Base-by-base conservation (phyloP, 2,329 filamentous ascomycete genomes). In the Chaetoscypha palmicola region DNA sequence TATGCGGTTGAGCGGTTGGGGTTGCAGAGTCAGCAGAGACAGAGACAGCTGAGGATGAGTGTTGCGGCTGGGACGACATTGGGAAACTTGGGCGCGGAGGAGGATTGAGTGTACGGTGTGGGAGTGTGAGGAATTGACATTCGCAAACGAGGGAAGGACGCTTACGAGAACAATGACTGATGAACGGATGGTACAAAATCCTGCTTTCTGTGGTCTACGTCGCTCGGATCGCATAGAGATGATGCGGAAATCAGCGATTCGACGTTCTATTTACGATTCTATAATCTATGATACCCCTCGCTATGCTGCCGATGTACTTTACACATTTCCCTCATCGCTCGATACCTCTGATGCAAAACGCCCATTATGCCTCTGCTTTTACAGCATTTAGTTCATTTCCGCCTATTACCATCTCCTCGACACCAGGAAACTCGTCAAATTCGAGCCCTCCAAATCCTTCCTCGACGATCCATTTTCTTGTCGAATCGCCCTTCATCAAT, bases 361-460 rank as follows among this genome's bases (percentile, higher is more conserved):
- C 22, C 42, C 44, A 38, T 55, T 50, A 24, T 49, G 44, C 23
- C 46, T 50, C 14, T 8, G 43, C 46, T 5, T 49, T n/a, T 8
- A 14, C 38, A 8, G 46, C 51, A 4, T 43, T 34, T 37, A 23
- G 46, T 23, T 34, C 43, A 11, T 36, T 43, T 11, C 17, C 37
- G 9, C 31, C 38, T 10, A 38, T 17, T 17, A 52, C 30, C 20
- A 52, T 38, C 28, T 50, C 49, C n/a, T 55, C 49, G 2, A 55
- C 43, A 4, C 44, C 46, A 4, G 40, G 51, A 26, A 56, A 55
- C 3, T 54, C 52, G 17, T 91, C 84, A 41, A 95, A 62, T 0
- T 82, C 85, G 49, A 95, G 62, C 0, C 82, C 85, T 50, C 73
- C 72, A 58, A 94, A 94, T 0, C 89, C 90, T 37, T 96, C 90